phyloP scores from a whole-genome alignment of 345 rosid species.

The Salix brachista region DNA sequence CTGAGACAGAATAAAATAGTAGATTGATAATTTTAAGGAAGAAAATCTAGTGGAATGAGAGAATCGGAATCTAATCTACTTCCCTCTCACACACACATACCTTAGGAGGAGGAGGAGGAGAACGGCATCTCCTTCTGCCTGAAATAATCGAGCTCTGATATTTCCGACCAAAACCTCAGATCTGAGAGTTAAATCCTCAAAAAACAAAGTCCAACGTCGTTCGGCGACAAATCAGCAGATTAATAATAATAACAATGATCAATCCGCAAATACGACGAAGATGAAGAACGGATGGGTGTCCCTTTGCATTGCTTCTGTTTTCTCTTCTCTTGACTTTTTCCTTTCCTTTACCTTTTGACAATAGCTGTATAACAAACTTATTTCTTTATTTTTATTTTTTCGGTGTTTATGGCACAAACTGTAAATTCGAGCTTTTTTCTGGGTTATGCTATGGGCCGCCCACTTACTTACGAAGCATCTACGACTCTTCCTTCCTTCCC shows the following conservation, averaged over 20 bases:
- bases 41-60: not conserved
- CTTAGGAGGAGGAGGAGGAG: not conserved
- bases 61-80: not conserved
- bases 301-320: conserved; percentile 1
- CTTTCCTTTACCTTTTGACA: conserved; percentile 23
- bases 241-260: not conserved
- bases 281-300: not conserved
- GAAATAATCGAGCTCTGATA: not conserved
- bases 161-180: not conserved
- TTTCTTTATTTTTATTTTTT: too few relatives aligned
- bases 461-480: too few relatives aligned
- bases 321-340: not conserved
- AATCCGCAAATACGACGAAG: not conserved
- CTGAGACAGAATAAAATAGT: too few relatives aligned
- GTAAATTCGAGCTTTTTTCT: too few relatives aligned
- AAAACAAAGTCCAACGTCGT: not conserved
- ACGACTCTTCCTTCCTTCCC: too few relatives aligned
- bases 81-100: not conserved
- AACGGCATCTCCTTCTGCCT: not conserved
- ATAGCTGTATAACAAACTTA: conserved; percentile 12
- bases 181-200: not conserved
- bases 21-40: too few relatives aligned
- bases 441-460: too few relatives aligned
- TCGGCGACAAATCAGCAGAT: not conserved
- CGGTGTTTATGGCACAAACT: too few relatives aligned